Base-by-base conservation (phyloP, 768 basidiomycete genomes). In the Suillus luteus region DNA sequence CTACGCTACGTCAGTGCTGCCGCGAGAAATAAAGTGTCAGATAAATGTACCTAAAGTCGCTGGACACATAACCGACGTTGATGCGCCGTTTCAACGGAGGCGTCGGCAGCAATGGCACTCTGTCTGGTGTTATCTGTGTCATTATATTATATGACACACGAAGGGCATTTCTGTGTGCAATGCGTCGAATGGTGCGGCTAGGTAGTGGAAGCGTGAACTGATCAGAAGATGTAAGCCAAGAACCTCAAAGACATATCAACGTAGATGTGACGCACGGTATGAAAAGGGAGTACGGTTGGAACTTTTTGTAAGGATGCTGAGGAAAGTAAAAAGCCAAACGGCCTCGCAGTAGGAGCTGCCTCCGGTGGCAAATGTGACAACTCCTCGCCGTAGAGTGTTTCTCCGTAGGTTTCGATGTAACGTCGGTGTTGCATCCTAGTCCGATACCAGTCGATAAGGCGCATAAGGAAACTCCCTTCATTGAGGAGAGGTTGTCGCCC, bases 1-100 rank as follows among this genome's bases (percentile, higher is more conserved):
- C 82, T 83, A 61, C 46, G 48, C 11, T 54, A 65, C 24, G 62
- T 35, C 12, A 59, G 38, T 12, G 40, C 40, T 17, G 40, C 31
- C 33, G 54, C 9, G 22, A 22, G 5, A 58, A 35, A 24, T 24
- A 17, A 5, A 17, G 12, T 17, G 9, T 40, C 12, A 59, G 44
- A 33, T 46, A 55, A 37, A 68, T 78, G 49, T 62, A 82, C 81
- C 75, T 79, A 27, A 83, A 77, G 65, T 84, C 83, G 41, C 79
- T 78, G 0, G 81, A 82, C 49, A 84, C 74, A 69, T 84, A 84
- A 19, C 81, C 83, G 62, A 84, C 62, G 61, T 83, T 82, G 60
- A 85, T 65, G 65, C 73, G 75, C 40, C 78, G 77, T 44, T 64
- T 58, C 3, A 75, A 61, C 2, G 83, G 83, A 6, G 81, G 81